Evolutionary conservation across 768 basidiomycete genomes (phyloP).

Genomic region (Dioszegia aurantiaca): DNA sequence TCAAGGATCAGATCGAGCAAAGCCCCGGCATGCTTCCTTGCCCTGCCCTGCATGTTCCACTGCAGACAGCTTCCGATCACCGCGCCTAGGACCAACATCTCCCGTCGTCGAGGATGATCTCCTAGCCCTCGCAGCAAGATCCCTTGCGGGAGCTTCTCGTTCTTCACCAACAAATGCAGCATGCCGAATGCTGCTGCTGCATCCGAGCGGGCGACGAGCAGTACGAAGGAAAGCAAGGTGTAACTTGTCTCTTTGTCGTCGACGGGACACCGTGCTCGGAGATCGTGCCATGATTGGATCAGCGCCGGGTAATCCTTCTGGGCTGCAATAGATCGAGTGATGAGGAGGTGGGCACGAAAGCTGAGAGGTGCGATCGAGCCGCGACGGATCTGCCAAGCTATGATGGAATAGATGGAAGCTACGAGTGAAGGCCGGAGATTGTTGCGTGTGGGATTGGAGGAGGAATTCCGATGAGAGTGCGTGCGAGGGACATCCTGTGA

Average conservation of each 20-base stretch:
- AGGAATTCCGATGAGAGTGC: background rate
- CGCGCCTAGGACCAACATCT: conserved; percentile 12
- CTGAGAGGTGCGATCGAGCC: background rate
- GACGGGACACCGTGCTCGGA: background rate
- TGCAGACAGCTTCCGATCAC: conserved; percentile 8
- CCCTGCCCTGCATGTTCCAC: conserved; percentile 7
- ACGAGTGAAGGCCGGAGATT: conserved; percentile 13
- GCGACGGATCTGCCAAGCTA: conserved; percentile 2
- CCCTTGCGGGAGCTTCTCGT: background rate
- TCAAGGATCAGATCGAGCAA: conserved; percentile 8
- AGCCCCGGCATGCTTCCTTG: background rate
- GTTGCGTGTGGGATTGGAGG: background rate
- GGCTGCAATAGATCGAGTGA: background rate
- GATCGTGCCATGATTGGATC: background rate
- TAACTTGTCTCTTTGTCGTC: conserved; percentile 7
- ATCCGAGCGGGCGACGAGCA: conserved; percentile 5
- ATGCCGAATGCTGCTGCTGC: conserved; percentile 7
- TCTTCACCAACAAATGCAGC: conserved; percentile 5
- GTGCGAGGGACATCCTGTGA: too few relatives aligned
- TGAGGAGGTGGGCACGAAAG: conserved; percentile 1
- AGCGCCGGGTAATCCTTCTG: background rate
- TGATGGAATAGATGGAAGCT: conserved; percentile 17
- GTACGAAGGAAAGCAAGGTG: conserved; percentile 2
- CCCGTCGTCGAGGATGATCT: conserved; percentile 1
- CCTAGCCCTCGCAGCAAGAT: conserved; percentile 1